These are phyloP conservation scores for Megacollybia marginata DNA, from an alignment of 768 basidiomycete species.

Conservation along the genomic window DNA sequence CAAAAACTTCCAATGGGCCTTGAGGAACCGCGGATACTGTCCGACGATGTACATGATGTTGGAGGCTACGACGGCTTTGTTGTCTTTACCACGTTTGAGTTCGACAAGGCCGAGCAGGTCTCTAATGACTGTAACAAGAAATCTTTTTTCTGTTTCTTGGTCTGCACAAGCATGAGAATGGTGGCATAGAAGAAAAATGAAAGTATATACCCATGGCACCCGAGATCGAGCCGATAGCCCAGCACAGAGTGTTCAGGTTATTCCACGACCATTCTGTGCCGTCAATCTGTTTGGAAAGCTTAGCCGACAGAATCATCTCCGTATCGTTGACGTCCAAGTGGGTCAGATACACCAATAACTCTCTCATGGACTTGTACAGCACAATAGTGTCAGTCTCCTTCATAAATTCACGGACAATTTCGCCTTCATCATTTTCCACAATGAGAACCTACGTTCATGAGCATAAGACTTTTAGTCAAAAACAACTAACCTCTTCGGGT, in stretches of 20 bases:
- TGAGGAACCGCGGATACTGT: constrained; percentile 98
- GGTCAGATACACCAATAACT: constrained; percentile 94
- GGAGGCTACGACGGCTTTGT: constrained; percentile 97
- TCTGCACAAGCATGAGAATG: constrained; percentile 38
- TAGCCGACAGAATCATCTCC: constrained; percentile 95
- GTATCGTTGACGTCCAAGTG: constrained; percentile 95
- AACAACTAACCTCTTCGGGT: constrained; percentile 80
- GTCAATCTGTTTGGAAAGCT: constrained; percentile 94
- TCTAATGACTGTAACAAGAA: constrained; percentile 98
- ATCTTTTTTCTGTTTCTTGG: constrained; percentile 98
- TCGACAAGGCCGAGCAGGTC: constrained; percentile 93
- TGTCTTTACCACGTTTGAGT: constrained; percentile 98
- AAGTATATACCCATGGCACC: constrained; percentile 88
- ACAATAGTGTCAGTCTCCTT: constrained; percentile 98
- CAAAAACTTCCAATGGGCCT: constrained; percentile 99
- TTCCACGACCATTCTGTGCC: constrained; percentile 99
- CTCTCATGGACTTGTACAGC: constrained; percentile 97
- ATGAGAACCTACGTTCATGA: constrained; percentile 71
- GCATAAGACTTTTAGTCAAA: constrained; percentile 3
- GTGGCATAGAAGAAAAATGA: background rate
- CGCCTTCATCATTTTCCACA: constrained; percentile 98
- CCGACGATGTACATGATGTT: constrained; percentile 99
- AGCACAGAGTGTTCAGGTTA: constrained; percentile 96
- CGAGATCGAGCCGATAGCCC: constrained; percentile 99
- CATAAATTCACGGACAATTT: constrained; percentile 99